A percentile compares a stretch with the other conserved stretches of the same genome.
These are phyloP conservation scores for Penicillium nucicola DNA, from an alignment of 495 filamentous ascomycete species.

Conservation along the genomic window DNA sequence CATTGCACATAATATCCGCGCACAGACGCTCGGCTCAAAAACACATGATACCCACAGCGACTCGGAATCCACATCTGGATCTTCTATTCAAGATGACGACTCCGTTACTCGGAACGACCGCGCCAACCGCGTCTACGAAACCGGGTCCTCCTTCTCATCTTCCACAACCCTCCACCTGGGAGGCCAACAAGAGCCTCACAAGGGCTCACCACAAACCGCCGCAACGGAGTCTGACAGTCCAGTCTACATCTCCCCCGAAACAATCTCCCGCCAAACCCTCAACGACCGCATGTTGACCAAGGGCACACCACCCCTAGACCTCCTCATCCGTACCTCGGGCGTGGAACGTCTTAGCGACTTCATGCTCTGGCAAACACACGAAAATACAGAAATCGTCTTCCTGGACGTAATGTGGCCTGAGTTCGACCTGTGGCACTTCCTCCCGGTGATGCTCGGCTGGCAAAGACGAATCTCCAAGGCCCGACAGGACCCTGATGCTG, in stretches of 20 bases:
- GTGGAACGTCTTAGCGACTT: slow-evolving; percentile 93
- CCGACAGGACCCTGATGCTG: slow-evolving; percentile 39
- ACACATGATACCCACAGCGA: slow-evolving; percentile 35
- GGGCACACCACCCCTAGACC: slow-evolving; percentile 79
- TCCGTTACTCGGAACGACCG: slow-evolving; percentile 24
- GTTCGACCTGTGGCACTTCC: slow-evolving; percentile 90
- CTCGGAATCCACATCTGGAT: slow-evolving; percentile 33
- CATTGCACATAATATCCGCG: slow-evolving; percentile 78
- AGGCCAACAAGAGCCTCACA: slow-evolving; percentile 28
- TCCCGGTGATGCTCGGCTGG: slow-evolving; percentile 91
- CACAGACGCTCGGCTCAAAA: slow-evolving; percentile 46
- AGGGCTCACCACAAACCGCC: slow-evolving; percentile 20
- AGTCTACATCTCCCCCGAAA: slow-evolving; percentile 66
- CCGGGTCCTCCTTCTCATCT: slow-evolving; percentile 53
- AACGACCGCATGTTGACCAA: slow-evolving; percentile 80
- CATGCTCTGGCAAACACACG: slow-evolving; percentile 97
- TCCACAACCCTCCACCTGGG: slow-evolving; percentile 49
- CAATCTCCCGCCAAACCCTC: slow-evolving; percentile 76
- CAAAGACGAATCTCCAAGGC: slow-evolving; percentile 63
- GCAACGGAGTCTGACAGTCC: slow-evolving; percentile 19
- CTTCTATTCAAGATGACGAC: slow-evolving; percentile 34
- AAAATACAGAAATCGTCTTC: slow-evolving; percentile 89
- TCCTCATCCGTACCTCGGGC: slow-evolving; percentile 86
- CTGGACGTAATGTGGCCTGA: slow-evolving; percentile 93
- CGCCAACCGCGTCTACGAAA: slow-evolving; percentile 47